These are phyloP conservation scores for Aspergillus calidoustus DNA, from an alignment of 2,329 filamentous ascomycete genomes.

Conservation along the genomic window DNA sequence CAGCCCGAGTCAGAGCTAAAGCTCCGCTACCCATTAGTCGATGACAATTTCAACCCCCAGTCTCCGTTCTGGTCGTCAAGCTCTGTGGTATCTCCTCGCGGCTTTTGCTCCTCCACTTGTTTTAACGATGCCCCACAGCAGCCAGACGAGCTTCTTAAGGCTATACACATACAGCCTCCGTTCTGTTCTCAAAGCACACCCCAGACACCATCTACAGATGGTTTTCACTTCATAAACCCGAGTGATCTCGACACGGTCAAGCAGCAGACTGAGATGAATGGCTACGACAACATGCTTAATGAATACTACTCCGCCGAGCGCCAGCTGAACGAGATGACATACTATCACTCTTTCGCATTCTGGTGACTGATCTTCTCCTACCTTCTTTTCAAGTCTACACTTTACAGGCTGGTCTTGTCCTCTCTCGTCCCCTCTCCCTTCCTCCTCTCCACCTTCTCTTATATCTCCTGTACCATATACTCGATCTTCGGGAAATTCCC, in stretches of 20 bases:
- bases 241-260: neutral
- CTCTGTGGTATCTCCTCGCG: neutral
- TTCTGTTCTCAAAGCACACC: neutral
- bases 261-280: neutral
- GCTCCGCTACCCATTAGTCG: neutral
- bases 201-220: neutral
- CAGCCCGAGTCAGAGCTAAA: neutral
- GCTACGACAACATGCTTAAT: conserved; percentile 4
- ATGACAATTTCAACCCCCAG: neutral
- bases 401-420: neutral
- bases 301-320: conserved; percentile 2
- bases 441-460: neutral
- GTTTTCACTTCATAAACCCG: neutral
- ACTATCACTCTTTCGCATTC: neutral
- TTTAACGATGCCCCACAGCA: neutral
- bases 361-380: neutral
- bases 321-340: conserved; percentile 1
- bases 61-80: neutral
- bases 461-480: neutral
- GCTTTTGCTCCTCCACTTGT: conserved; percentile 1
- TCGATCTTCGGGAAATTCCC: neutral
- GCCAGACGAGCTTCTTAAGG: neutral
- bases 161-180: neutral
- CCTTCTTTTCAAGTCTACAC: neutral
- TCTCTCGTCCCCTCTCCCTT: neutral